A percentile compares a stretch with the other conserved stretches of the same genome.
phyloP scores from a whole-genome alignment of 2,329 filamentous ascomycete genomes.

The Pseudocercospora macadamiae region DNA sequence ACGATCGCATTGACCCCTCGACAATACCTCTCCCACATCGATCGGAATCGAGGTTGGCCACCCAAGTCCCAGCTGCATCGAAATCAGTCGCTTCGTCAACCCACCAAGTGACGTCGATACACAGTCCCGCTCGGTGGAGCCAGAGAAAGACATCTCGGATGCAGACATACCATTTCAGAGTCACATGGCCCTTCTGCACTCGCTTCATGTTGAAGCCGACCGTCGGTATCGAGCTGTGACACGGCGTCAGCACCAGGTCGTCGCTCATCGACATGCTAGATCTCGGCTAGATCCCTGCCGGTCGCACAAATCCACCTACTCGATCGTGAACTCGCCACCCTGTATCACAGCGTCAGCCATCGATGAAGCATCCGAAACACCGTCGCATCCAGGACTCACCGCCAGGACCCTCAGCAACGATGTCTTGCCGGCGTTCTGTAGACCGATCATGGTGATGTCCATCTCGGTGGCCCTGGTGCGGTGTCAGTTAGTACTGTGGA shows the following conservation, averaged over 20 bases:
- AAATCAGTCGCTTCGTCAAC: conserved; percentile 30
- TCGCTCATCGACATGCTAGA: conserved; percentile 20
- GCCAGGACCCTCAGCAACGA: conserved; percentile 90
- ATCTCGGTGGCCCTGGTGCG: conserved; percentile 88
- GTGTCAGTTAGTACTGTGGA: conserved; percentile 25
- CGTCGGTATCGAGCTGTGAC: conserved; percentile 87
- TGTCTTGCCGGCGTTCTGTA: conserved; percentile 98
- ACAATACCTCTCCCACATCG: conserved; percentile 99
- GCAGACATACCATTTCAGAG: conserved; percentile 83
- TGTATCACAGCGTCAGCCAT: conserved; percentile 52
- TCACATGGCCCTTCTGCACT: conserved; percentile 96
- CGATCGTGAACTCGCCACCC: conserved; percentile 98
- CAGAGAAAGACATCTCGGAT: background rate
- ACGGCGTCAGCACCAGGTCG: conserved; percentile 38
- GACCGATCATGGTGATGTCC: conserved; percentile 98
- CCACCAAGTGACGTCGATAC: background rate
- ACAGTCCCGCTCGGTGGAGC: background rate
- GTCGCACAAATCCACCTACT: conserved; percentile 65
- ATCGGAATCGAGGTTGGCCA: conserved; percentile 92
- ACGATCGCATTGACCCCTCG: conserved; percentile 96
- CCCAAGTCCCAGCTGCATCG: conserved; percentile 83
- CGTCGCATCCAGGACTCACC: conserved; percentile 62
- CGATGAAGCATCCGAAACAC: conserved; percentile 14
- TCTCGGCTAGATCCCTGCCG: conserved; percentile 25
- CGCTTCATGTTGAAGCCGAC: conserved; percentile 99